Conservation (phyloP, 441 rosid species). For the Syzygium malaccense region DNA sequence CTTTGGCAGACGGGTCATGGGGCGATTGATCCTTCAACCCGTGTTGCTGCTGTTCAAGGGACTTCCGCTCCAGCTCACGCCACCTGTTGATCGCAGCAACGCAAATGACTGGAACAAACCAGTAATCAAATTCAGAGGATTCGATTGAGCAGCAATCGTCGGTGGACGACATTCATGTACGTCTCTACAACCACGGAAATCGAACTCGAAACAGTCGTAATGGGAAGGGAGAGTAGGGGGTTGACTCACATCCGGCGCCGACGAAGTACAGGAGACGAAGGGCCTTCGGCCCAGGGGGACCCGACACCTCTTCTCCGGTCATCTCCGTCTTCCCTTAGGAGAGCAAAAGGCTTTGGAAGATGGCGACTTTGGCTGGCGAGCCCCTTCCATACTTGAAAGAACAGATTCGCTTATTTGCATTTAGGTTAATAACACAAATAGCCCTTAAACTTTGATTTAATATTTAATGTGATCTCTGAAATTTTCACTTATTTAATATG, state of each 20-base stretch:
- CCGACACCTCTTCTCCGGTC: slow-evolving; percentile 43
- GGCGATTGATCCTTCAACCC: background rate
- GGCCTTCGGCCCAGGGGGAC: slow-evolving; percentile 59
- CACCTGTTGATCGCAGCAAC: slow-evolving; percentile 54
- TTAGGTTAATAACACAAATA: too few relatives aligned
- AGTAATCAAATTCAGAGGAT: background rate
- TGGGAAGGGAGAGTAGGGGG: background rate
- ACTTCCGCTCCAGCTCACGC: slow-evolving; percentile 52
- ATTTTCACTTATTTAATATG: too few relatives aligned
- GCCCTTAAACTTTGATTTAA: too few relatives aligned
- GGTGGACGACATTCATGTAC: background rate
- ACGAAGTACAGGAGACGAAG: slow-evolving; percentile 48
- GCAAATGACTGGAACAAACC: slow-evolving; percentile 33
- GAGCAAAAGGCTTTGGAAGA: background rate
- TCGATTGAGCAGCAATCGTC: background rate
- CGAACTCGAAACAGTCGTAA: background rate
- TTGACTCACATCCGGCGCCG: slow-evolving; percentile 62
- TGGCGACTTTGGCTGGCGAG: background rate
- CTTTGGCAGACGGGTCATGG: background rate
- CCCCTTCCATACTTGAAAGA: background rate
- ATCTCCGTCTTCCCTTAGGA: background rate
- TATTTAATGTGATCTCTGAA: too few relatives aligned
- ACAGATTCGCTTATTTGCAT: background rate
- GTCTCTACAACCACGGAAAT: background rate
- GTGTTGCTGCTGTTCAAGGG: slow-evolving; percentile 31